Evolutionary conservation across 169 alveolate species (phyloP).

Genomic region (Cyclospora cayetanensis): DNA sequence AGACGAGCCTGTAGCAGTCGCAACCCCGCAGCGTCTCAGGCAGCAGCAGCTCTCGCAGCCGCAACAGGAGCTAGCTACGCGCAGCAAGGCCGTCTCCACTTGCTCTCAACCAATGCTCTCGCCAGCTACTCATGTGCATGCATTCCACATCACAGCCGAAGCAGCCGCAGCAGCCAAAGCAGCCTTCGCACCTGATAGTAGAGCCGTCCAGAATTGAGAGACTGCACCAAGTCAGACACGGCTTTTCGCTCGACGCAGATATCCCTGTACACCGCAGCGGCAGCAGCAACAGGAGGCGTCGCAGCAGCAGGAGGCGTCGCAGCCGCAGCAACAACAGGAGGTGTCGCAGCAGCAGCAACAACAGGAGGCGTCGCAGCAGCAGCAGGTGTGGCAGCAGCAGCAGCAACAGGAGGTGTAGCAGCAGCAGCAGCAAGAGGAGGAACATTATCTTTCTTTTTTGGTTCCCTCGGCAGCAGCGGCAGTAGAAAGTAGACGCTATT

Average conservation of each 20-base stretch:
- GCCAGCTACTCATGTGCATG: not conserved
- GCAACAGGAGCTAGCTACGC: not conserved
- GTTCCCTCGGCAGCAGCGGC: too few relatives aligned
- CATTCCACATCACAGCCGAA: not conserved
- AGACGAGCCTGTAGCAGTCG: constrained; percentile 68
- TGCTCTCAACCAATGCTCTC: not conserved
- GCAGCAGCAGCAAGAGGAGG: too few relatives aligned
- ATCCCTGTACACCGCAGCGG: constrained; percentile 4
- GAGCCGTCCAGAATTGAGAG: constrained; percentile 73
- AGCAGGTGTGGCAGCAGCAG: not conserved
- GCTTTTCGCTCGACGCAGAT: constrained; percentile 76
- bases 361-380: not conserved
- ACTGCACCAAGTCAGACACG: constrained; percentile 61
- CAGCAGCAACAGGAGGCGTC: not conserved
- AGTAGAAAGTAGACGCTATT: too few relatives aligned
- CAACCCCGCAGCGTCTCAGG: too few relatives aligned
- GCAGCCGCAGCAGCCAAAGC: constrained; percentile 7
- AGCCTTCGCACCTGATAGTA: constrained; percentile 52
- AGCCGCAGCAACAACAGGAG: not conserved
- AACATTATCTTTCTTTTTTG: too few relatives aligned
- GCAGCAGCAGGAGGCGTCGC: not conserved
- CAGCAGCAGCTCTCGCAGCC: not conserved
- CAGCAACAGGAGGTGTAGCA: not conserved
- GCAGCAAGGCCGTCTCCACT: not conserved
- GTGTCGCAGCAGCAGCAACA: not conserved